Evolutionary conservation across 2,329 filamentous ascomycete genomes (phyloP).

Genomic region (Oidium heveae): DNA sequence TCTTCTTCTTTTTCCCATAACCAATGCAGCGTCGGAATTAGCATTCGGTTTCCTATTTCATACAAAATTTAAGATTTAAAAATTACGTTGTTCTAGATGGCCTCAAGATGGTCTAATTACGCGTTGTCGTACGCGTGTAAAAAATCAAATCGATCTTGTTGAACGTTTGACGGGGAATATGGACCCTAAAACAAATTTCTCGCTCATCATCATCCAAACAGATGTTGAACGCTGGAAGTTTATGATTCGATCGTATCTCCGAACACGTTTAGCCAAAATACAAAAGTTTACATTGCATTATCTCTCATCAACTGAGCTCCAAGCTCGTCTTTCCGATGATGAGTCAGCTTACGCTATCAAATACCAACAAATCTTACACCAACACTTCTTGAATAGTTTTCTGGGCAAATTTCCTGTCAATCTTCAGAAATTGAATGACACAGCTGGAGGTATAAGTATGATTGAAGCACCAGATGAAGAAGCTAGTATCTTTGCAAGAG

Average conservation of each 20-base stretch:
- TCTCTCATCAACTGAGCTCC: conserved; percentile 28
- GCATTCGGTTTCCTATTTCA: background rate
- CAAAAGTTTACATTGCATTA: conserved; percentile 56
- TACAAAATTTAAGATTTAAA: conserved; percentile 1
- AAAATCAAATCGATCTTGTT: conserved; percentile 42
- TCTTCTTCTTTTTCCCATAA: too few species aligned
- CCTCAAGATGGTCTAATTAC: conserved; percentile 52
- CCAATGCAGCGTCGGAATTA: background rate
- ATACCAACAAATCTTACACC: conserved; percentile 62
- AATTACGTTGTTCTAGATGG: conserved; percentile 21
- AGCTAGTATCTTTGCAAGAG: conserved; percentile 60
- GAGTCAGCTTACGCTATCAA: conserved; percentile 65
- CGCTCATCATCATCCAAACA: conserved; percentile 83
- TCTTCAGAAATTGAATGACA: conserved; percentile 72
- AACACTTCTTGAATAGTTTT: conserved; percentile 70
- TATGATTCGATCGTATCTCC: conserved; percentile 56
- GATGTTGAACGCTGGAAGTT: conserved; percentile 90
- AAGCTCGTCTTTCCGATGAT: conserved; percentile 41
- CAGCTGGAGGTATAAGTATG: conserved; percentile 75
- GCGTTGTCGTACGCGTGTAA: conserved; percentile 49
- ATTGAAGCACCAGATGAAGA: conserved; percentile 67
- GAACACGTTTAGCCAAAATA: conserved; percentile 74
- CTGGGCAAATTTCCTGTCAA: conserved; percentile 54
- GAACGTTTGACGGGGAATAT: conserved; percentile 60
- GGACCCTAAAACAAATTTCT: conserved; percentile 80